Evolutionary conservation across 306 rosid species (phyloP).

Genomic region (Astragalus membranaceus): DNA sequence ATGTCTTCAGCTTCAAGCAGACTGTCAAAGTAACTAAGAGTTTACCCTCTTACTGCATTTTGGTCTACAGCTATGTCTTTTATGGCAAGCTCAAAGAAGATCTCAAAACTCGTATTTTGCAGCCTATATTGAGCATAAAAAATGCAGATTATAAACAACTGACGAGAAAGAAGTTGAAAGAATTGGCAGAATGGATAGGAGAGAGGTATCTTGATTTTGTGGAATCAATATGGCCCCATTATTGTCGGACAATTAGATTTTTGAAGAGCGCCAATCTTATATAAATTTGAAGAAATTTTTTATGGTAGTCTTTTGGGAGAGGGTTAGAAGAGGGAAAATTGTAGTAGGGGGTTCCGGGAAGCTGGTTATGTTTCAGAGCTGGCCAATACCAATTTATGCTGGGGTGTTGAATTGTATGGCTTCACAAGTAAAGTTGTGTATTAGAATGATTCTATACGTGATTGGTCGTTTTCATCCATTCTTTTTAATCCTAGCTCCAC

Average conservation of each 20-base stretch:
- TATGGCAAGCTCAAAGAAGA: slow-evolving; percentile 63
- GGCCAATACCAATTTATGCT: slow-evolving; percentile 43
- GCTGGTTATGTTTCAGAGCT: slow-evolving; percentile 1
- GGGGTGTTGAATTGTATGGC: slow-evolving; percentile 25
- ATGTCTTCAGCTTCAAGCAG: slow-evolving; percentile 72
- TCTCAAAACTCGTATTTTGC: slow-evolving; percentile 32
- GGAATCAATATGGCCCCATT: slow-evolving; percentile 84
- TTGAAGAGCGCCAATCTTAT: slow-evolving; percentile 75
- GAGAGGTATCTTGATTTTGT: slow-evolving; percentile 69
- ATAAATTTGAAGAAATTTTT: slow-evolving; percentile 25
- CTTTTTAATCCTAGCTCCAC: background rate
- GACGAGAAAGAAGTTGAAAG: slow-evolving; percentile 47
- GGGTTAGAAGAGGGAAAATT: slow-evolving; percentile 4
- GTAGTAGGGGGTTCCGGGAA: background rate
- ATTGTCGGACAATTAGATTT: slow-evolving; percentile 71
- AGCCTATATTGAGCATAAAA: slow-evolving; percentile 48
- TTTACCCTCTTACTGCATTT: slow-evolving; percentile 50
- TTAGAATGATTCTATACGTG: slow-evolving; percentile 2
- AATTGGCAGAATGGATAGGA: slow-evolving; percentile 37
- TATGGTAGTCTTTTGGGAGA: slow-evolving; percentile 23
- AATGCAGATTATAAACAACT: slow-evolving; percentile 51
- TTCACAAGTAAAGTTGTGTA: background rate
- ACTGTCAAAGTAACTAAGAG: slow-evolving; percentile 43
- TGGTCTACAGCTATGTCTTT: slow-evolving; percentile 38
- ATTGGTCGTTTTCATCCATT: background rate